Conservation (phyloP, 2,329 filamentous ascomycete genomes). For the Aspergillus fructus region DNA sequence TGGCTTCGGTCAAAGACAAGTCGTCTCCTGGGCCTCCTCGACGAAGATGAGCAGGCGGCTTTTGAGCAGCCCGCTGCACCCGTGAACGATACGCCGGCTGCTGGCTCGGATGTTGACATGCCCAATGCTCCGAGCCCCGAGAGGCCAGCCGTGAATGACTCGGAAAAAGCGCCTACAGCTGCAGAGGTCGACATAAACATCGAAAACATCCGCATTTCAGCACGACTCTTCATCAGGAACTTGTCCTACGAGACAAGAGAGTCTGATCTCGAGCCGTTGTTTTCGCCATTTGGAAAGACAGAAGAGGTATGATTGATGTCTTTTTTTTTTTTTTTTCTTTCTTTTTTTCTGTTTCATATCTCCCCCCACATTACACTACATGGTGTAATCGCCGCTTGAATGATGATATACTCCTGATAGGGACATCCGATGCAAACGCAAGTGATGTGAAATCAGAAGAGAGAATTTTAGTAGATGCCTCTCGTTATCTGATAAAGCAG, state of each 20-base stretch:
- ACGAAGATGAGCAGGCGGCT: conserved; percentile 57
- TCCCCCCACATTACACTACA: conserved; percentile 8
- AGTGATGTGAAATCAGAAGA: conserved; percentile 82
- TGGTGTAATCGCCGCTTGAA: conserved; percentile 42
- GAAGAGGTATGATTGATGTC: conserved; percentile 77
- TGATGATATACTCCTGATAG: conserved; percentile 99
- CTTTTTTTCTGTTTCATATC: conserved; percentile 1
- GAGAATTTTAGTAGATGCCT: conserved; percentile 99
- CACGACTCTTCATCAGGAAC: conserved; percentile 84
- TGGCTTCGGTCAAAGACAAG: conserved; percentile 91
- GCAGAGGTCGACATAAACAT: conserved; percentile 46
- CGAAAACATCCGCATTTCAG: conserved; percentile 67
- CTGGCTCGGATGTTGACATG: conserved; percentile 11
- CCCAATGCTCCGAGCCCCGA: conserved; percentile 17
- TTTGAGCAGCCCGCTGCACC: conserved; percentile 37
- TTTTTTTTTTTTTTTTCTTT: not conserved
- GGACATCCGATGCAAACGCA: conserved; percentile 97
- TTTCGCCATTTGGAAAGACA: conserved; percentile 69
- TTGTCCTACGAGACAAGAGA: conserved; percentile 77
- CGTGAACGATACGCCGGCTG: conserved; percentile 17
- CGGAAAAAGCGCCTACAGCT: conserved; percentile 12
- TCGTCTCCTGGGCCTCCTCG: conserved; percentile 77
- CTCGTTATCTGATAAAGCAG: conserved; percentile 71
- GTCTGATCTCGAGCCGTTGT: conserved; percentile 71
- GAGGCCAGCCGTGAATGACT: conserved; percentile 8